Base-by-base conservation (phyloP, 2,329 filamentous ascomycete genomes). In the Xylaria sp. region DNA sequence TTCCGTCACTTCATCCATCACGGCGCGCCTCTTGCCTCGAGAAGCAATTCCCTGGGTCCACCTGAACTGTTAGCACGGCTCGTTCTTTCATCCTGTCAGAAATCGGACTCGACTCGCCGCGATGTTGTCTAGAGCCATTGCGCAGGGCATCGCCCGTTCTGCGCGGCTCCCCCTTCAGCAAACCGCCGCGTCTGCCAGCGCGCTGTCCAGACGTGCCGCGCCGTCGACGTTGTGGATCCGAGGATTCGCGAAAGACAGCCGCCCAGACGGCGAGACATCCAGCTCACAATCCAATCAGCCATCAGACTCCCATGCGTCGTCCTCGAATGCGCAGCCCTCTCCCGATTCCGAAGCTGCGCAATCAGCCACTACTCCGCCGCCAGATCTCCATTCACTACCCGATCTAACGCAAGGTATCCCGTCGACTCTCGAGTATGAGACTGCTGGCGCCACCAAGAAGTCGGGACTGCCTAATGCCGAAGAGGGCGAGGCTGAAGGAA, bases 321-420 rank as follows among this genome's bases (percentile, higher is more conserved):
- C 63, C 19, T 39, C 58, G 3, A 44, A 62, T 46, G 51, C 58
- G 13, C 57, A 64, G 58, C 46, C 65, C 18, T 54, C 65, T 51
- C 53, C 58, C 59, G 48, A 58, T 53, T 9, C 49, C 4, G 49
- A 51, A 51, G 46, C 62, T 46, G 52, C 60, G 52, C 58, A 62
- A 59, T 10, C 60, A 16, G 68, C 76, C 57, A 74, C 76, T 58
- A 74, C 78, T 49, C 64, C 73, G 52, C 75, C 78, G 66, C 79
- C 85, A 55, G 82, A 87, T 69, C 65, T 72, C 8, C 64, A 59
- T 53, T 87, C 90, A 56, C 83, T 97, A 10, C 93, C 93, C 56
- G 92, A 97, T 72, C 81, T 97, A 50, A 94, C 91, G n/a, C 88
- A 93, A 70, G 93, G 93, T 65, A 96, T 97, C 63, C 93, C 93